Percentiles rank a stretch among this genome's conserved stretches.
Conservation (phyloP, 352 stramenopile genomes). For the Phytophthora multivora region DNA sequence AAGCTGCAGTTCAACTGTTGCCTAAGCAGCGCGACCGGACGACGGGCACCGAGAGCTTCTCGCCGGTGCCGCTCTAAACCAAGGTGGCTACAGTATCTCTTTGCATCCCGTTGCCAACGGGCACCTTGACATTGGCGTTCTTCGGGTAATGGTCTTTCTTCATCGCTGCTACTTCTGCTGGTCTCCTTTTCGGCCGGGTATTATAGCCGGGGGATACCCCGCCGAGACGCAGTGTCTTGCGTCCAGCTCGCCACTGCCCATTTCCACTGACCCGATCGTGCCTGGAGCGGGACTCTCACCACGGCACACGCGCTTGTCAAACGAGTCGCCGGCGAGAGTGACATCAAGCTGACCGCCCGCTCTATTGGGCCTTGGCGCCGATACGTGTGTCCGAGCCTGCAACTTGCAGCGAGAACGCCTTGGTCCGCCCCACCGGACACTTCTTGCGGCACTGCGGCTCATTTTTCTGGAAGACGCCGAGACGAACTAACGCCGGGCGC, state of each 20-base stretch:
- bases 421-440: constrained; percentile 26
- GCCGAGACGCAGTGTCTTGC: constrained; percentile 16
- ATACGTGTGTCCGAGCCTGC: too few relatives aligned
- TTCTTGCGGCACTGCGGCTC: constrained; percentile 26
- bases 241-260: constrained; percentile 35
- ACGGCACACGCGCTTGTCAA: constrained; percentile 23
- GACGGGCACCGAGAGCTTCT: constrained; percentile 11
- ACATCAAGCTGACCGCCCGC: constrained; percentile 26
- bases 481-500: constrained; percentile 8
- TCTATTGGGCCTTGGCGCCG: neutral
- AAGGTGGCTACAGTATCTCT: constrained; percentile 13
- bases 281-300: neutral
- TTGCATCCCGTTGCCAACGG: constrained; percentile 3
- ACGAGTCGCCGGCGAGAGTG: constrained; percentile 14
- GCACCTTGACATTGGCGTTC: neutral
- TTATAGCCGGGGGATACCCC: too few relatives aligned
- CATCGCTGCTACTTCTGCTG: neutral
- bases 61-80: neutral
- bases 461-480: constrained; percentile 33
- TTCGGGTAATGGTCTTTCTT: neutral
- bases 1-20: constrained; percentile 21
- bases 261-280: constrained; percentile 30
- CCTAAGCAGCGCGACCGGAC: constrained; percentile 13
- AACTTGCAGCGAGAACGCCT: neutral
- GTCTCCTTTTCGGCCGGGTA: neutral